Base-by-base conservation (phyloP, 306 rosid genomes). In the Styphnolobium japonicum region DNA sequence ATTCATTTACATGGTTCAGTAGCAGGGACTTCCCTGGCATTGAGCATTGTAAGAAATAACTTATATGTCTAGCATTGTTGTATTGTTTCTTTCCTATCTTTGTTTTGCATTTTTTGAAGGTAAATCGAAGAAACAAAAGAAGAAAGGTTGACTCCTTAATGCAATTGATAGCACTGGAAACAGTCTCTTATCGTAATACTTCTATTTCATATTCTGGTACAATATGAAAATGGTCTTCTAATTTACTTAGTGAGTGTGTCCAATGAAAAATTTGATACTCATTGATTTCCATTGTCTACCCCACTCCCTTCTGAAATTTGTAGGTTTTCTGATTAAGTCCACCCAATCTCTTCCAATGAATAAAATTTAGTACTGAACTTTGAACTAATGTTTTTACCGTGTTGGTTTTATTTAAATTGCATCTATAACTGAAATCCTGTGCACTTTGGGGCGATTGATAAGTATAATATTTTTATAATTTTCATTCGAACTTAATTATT, bases 401-500 rank as follows among this genome's bases (percentile, higher is more conserved):
- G 19, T 45, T 76, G 51, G 18, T 46, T 4, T 60, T 77, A 61
- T 43, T 56, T 52, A 49, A 45, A 18, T 61, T 79, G 63, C 53
- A 68, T 53, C 46, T 53, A 19, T 45, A 15, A 61, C 34, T 52
- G 65, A 36, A 45, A 85, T 23, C 43, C 15, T 9, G 10, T 56
- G 62, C 48, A 65, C 22, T 55, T 29, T 14, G 37, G 15, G 65
- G 1, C 6, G 4, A 34, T 56, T 11, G 10, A 25, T 39, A 61
- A 68, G 22, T 22, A 52, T 16, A 5, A 22, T 31, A 62, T 61
- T 73, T 52, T 60, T 29, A 52, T 66, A 14, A 43, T 60, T 61
- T 53, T 53, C 27, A 45, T 71, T 80, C 5, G 46, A 81, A 81
- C 27, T 74, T 62, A 68, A n/a, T n/a, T n/a, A 75, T 71, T 75